These are phyloP conservation scores for Pythium sukuiense DNA, from an alignment of 352 stramenopile species.

Conservation along the genomic window DNA sequence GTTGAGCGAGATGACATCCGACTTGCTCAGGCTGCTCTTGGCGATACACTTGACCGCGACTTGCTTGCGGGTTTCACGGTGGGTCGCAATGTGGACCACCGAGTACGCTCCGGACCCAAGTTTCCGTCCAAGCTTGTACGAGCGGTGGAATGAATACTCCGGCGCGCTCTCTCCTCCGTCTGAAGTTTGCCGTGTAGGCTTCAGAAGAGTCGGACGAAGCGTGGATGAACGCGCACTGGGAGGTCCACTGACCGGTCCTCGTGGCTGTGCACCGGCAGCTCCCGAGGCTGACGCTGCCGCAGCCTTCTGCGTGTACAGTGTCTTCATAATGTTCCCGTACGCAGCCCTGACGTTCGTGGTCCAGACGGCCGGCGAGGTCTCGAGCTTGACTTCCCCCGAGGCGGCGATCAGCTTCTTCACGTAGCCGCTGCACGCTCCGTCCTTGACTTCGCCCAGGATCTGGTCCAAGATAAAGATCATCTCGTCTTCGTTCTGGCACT, in stretches of 20 bases:
- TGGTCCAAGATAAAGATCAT: conserved; percentile 87
- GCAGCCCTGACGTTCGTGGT: conserved; percentile 68
- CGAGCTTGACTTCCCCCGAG: conserved; percentile 73
- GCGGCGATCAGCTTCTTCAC: conserved; percentile 79
- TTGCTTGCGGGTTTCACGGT: conserved; percentile 70
- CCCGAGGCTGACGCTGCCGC: conserved; percentile 8
- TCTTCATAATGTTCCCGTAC: conserved; percentile 82
- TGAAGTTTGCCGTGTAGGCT: conserved; percentile 43
- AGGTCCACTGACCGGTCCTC: conserved; percentile 14
- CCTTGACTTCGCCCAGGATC: conserved; percentile 71
- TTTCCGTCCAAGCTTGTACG: conserved; percentile 84
- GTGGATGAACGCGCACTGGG: conserved; percentile 28
- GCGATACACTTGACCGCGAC: conserved; percentile 82
- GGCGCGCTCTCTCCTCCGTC: conserved; percentile 41
- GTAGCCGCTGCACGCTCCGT: conserved; percentile 54
- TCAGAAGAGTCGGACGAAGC: conserved; percentile 23
- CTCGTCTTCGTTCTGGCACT: conserved; percentile 68
- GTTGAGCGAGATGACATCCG: conserved; percentile 60
- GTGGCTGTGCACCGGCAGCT: neutral
- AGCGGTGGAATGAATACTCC: conserved; percentile 57
- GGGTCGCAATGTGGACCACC: conserved; percentile 83
- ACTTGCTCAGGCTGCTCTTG: conserved; percentile 48
- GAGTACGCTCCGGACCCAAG: conserved; percentile 87
- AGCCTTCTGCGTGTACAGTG: conserved; percentile 41
- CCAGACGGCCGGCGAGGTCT: conserved; percentile 56